These are phyloP conservation scores for Penicillium paneum DNA, from an alignment of 2,329 filamentous ascomycete genomes.

Conservation along the genomic window DNA sequence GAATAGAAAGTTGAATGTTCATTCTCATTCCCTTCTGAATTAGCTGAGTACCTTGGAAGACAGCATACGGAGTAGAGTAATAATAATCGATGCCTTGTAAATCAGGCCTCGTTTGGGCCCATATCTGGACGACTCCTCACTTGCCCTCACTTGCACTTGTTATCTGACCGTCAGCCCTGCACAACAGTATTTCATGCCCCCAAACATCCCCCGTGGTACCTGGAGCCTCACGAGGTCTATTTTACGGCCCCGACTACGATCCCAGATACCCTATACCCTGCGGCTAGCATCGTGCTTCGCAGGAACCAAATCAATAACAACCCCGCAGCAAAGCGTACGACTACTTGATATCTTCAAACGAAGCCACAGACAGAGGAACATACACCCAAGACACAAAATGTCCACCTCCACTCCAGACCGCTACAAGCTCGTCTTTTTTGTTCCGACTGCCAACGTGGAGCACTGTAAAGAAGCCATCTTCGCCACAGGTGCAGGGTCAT, in stretches of 20 bases:
- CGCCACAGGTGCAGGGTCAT: slow-evolving; percentile 41
- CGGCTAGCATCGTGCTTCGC: background rate
- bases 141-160: background rate
- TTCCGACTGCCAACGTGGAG: slow-evolving; percentile 39
- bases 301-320: background rate
- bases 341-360: background rate
- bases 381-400: slow-evolving; percentile 20
- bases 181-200: background rate
- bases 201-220: background rate
- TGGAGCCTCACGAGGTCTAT: slow-evolving; percentile 4
- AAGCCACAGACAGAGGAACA: background rate
- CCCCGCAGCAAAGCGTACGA: background rate
- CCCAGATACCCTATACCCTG: background rate
- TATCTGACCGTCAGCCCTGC: background rate
- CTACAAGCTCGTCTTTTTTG: slow-evolving; percentile 47
- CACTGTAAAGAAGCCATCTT: slow-evolving; percentile 44
- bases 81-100: slow-evolving; percentile 3
- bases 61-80: no score
- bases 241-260: background rate
- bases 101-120: background rate
- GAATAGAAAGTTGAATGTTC: background rate
- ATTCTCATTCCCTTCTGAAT: background rate
- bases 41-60: background rate
- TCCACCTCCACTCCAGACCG: slow-evolving; percentile 26
- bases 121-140: background rate